Evolutionary conservation across 2,329 filamentous ascomycete genomes (phyloP).

Genomic region (Sordariomycetes sp.): DNA sequence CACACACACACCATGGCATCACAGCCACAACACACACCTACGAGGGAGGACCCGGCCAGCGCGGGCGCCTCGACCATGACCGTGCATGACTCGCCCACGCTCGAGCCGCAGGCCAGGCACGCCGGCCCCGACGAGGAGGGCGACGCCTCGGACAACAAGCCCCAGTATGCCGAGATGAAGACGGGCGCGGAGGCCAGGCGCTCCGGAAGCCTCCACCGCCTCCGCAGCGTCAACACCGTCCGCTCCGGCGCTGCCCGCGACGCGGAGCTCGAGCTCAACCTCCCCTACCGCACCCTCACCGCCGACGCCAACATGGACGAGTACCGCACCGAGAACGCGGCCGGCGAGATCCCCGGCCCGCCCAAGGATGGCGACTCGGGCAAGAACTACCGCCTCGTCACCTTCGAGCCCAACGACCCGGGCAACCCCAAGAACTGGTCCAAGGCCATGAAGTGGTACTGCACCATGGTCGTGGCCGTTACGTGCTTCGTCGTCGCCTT

Average conservation of each 20-base stretch:
- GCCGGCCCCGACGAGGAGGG: not conserved
- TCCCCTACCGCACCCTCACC: conserved; percentile 56
- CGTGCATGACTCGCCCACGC: not conserved
- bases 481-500: conserved; percentile 69
- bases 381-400: conserved; percentile 38
- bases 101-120: not conserved
- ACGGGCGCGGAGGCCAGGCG: not conserved
- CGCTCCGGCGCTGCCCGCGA: conserved; percentile 20
- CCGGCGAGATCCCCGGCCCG: conserved; percentile 48
- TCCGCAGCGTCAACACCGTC: conserved; percentile 9
- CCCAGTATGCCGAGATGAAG: not conserved
- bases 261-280: conserved; percentile 37
- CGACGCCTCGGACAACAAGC: not conserved
- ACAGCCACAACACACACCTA: not conserved
- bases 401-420: conserved; percentile 58
- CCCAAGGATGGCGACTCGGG: conserved; percentile 9
- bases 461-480: conserved; percentile 72
- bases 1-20: not conserved
- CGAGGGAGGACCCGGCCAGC: not conserved
- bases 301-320: conserved; percentile 52
- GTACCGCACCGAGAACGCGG: conserved; percentile 50
- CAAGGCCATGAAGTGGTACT: conserved; percentile 69
- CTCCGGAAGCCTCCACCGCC: not conserved
- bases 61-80: not conserved
- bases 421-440: conserved; percentile 83